Base-by-base conservation (phyloP, 176 grass and related monocot species). In the Oryza punctata region DNA sequence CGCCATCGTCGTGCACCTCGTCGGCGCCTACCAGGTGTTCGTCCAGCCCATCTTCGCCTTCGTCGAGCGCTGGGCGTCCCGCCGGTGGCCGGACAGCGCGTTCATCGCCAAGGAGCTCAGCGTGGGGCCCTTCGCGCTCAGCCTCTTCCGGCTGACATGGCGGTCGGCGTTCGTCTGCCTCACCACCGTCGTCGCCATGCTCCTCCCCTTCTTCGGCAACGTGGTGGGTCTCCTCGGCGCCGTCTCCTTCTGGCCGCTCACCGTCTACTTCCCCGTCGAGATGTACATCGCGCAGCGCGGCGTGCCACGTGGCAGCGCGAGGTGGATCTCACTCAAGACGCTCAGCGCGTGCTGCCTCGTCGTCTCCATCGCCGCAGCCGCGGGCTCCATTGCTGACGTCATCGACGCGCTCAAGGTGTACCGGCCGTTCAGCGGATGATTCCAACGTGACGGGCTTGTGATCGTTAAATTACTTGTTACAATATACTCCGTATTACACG, bases 211-310 rank as follows among this genome's bases (percentile, higher is more conserved):
- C 87, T 98, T 98, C 82, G 94, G 88, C 18, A 88, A 93, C 71
- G 82, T 98, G 0, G 89, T 93, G 2, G 91, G 93, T 0, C 85
- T 99, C 41, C 91, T 99, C 40, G 96, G 96, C 18, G 96, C 96
- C 23, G 52, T 98, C 54, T 89, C 89, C 1, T 99, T 99, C 90
- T 99, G 96, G 96, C 96, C 96, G 16, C 85, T 96, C 43, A 96
- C 93, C 11, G 93, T 99, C 45, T 96, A 96, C 85, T 99, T 99
- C 73, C 96, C 96, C 8, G 52, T 99, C n/a, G 89, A 99, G 77
- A 99, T 99, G 96, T 94, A 98, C 89, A 88, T 98, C 65, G 81
- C 32, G 69, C 91, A 95, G 67, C 89, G 83, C 29, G 70, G 16
- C 21, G 85, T 98, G 37, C 76, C 86, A 0, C 77, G 84, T 0